Evolutionary conservation across 73 alveolate genomes (phyloP), one percentile per base, ranked within the genome.

Genomic region (Paramecium bursaria): DNA sequence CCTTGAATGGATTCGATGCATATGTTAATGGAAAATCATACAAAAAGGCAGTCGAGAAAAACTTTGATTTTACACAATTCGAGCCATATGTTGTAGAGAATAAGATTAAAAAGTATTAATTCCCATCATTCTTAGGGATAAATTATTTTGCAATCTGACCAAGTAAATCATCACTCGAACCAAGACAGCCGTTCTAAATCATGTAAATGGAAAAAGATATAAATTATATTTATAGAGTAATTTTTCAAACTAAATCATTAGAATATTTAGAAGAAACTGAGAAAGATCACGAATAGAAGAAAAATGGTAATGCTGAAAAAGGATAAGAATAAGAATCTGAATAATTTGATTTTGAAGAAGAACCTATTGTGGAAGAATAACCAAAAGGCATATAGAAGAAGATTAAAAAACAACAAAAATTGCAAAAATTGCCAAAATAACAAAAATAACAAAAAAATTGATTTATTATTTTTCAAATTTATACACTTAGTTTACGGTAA

Each of bases 161-260:
- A 67, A 57, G 44, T 67, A 67, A 35, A 42, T 25, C 22, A 67
- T 67, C 13, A 67, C 46, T 27, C 33, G 44, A 67, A 67, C 33
- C 46, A 67, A 39, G 27, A 21, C 82, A 11, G 53, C 33, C 19
- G 25, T 67, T 42, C 23, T 67, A 2, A 67, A 67, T 19, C 82
- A 67, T 35, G 82, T 67, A 0, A 67, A 67, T 67, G 82, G 82
- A 35, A 67, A 67, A 47, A 67, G 82, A 67, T 67, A 67, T 25
- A 67, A 67, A 42, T 27, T 39, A 21, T 67, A 67, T 67, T 42
- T 67, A 42, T 67, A 42, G 2, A 67, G 82, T 67, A 67, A 39
- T 67, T 11, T 7, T 15, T 17, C 10, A 57, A 29, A 25, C 26
- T 2, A 7, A 35, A 15, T 60, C 21, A n/a, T 42, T 67, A 67